Percentiles rank a stretch among this genome's conserved stretches.
phyloP scores from a whole-genome alignment of 768 basidiomycete genomes.

The Tylopilus intermedius region DNA sequence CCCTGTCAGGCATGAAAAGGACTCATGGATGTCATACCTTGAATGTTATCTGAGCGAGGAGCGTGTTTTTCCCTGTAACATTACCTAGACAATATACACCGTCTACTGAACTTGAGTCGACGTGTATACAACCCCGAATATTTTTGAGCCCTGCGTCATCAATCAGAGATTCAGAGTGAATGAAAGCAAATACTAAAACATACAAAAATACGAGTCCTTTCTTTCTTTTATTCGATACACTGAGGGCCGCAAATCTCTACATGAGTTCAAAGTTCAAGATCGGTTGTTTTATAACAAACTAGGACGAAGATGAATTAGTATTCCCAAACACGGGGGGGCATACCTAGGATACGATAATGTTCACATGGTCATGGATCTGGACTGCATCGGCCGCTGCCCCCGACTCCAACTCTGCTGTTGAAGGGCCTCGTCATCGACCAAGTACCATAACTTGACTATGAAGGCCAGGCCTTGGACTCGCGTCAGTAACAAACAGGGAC shows the following conservation, averaged over 20 bases:
- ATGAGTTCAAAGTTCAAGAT: not conserved
- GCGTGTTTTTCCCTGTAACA: not conserved
- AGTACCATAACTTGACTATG: conserved; percentile 18
- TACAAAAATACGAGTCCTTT: not conserved
- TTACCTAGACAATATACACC: not conserved
- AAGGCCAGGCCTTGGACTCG: conserved; percentile 6
- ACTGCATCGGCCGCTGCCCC: not conserved
- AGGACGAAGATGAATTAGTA: not conserved
- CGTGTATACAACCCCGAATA: not conserved
- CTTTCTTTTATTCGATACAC: not conserved
- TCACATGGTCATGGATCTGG: conserved; percentile 20
- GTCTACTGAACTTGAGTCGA: not conserved
- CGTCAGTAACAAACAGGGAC: not conserved
- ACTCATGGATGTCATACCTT: no score
- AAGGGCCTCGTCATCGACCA: not conserved
- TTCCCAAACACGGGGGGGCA: not conserved
- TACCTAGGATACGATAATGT: not conserved
- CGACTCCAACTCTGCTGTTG: not conserved
- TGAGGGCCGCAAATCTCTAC: not conserved
- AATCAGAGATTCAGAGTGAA: not conserved
- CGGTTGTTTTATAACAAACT: not conserved
- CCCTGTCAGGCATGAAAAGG: no score
- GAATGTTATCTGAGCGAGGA: not conserved
- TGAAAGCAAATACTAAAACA: not conserved
- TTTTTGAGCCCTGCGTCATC: not conserved